Evolutionary conservation across 1,139 yeast genomes (phyloP), one percentile per base, ranked within the genome.

Genomic region (Geotrichum carabidarum): DNA sequence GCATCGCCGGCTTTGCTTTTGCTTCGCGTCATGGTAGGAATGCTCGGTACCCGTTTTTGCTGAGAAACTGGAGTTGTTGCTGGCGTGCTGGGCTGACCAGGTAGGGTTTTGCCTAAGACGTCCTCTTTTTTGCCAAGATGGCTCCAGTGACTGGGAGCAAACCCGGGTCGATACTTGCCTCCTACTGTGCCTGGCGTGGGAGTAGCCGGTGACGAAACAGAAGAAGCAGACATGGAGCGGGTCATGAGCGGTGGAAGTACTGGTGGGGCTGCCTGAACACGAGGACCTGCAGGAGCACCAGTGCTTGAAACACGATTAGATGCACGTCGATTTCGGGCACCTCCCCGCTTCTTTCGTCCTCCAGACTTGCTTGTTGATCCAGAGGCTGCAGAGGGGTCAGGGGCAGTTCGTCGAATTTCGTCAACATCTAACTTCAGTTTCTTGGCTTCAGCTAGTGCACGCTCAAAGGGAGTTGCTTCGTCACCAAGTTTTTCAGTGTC

Each of bases 371-470:
- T 43, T 34, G 34, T 36, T 1, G 54, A 34, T 11, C 48, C 32
- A 4, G 8, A 35, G 27, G 31, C 48, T 8, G 56, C 46, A 34
- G 40, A 50, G 38, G 50, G 42, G 12, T 18, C 49, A 18, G 50
- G 48, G 9, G 60, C 60, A n/a, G 60, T 43, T 40, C 61, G 61
- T 18, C 61, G 55, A 31, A 62, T 59, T 41, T 63, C 65, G 12
- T 65, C 67, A 14, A 65, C 66, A 49, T 65, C 61, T 32, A 66
- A 53, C 34, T 62, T 62, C 37, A 66, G 58, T 52, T 62, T 63
- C 43, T 60, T 55, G 12, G 69, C 69, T 51, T 66, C 69, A 6
- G 60, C 62, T 11, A 66, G 53, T 9, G 64, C 65, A 5, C 67
- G 57, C 40, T 62, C 60, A 54, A 59, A 62, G 8, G 64, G 61